Evolutionary conservation across 768 basidiomycete genomes (phyloP), one percentile per base, ranked within the genome.

Genomic region (Macrolepiota fuliginosa): DNA sequence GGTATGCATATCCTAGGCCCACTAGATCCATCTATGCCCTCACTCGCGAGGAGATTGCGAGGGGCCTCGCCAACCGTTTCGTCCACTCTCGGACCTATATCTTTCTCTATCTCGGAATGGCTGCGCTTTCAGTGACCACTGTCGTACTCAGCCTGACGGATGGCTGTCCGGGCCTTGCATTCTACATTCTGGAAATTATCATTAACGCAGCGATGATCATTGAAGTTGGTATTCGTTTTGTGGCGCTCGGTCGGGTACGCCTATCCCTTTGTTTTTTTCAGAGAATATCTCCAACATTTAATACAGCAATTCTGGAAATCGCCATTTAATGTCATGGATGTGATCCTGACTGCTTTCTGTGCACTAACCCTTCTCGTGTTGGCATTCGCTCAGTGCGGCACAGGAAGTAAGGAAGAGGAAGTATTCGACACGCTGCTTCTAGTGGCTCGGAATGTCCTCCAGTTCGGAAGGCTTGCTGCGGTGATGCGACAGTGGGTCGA

Each of bases 241-340:
- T 98, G 61, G 97, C 97, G 1, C 91, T 97, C 69, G 96, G 96
- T 63, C 84, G 86, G 74, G 96, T 98, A 68, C 69, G 92, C 39
- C 19, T 12, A 35, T 25, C 39, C 19, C 36, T 39, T n/a, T 47
- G 11, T 32, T 32, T 32, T 47, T 52, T 32, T 10, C 58, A 25
- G 7, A 32, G 22, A 25, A 27, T 29, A 49, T 45, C 39, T 55
- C 60, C 61, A 46, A 65, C 52, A 19, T 35, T 37, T 46, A 42
- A 61, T 56, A 42, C 71, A 96, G 94, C 91, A 94, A 93, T 97
- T 97, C 79, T 96, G 93, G 93, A 91, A 85, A 72, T 92, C 92
- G n/a, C 87, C 88, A 11, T 94, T 93, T 77, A 98, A 98, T 71
- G 77, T 92, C 35, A 80, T 96, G 68, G 96, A 98, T 71, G 81